Percentiles rank a stretch among this genome's conserved stretches.
Evolutionary conservation across 2,329 filamentous ascomycete species (phyloP).

Genomic region (Cladophialophora psammophila): DNA sequence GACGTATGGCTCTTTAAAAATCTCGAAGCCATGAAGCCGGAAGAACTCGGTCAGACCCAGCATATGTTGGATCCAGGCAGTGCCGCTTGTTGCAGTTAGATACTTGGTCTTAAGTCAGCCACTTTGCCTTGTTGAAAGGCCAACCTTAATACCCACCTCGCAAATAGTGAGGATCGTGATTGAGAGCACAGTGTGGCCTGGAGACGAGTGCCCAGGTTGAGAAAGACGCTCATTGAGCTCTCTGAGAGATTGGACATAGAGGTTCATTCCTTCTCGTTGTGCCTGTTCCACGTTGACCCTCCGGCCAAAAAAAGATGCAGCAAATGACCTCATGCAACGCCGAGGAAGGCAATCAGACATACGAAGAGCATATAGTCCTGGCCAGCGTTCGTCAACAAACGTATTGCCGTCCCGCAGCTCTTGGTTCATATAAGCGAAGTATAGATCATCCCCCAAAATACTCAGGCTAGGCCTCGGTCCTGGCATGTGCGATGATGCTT

Average conservation of each 20-base stretch:
- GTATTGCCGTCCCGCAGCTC: conserved; percentile 3
- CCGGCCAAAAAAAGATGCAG: conserved; percentile 13
- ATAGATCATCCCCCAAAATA: conserved; percentile 14
- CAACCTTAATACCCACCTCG: conserved; percentile 9
- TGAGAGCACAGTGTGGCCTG: conserved; percentile 12
- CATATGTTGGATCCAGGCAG: conserved; percentile 9
- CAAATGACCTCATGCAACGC: conserved; percentile 15
- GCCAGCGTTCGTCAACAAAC: conserved; percentile 15
- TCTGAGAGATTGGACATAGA: conserved; percentile 6
- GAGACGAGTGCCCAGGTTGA: background rate
- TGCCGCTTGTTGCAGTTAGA: background rate
- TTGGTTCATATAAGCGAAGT: conserved; percentile 11
- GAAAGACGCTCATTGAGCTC: conserved; percentile 14
- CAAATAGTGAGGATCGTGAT: conserved; percentile 15
- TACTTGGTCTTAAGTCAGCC: conserved; percentile 2
- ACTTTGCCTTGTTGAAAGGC: background rate
- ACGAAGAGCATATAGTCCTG: conserved; percentile 1
- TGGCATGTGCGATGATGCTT: background rate
- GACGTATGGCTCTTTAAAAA: conserved; percentile 8
- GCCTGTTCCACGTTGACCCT: background rate
- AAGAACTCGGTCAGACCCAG: conserved; percentile 9
- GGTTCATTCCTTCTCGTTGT: conserved; percentile 10
- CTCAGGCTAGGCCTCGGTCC: background rate
- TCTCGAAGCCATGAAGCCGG: conserved; percentile 4
- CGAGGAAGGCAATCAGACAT: conserved; percentile 11